These are phyloP conservation scores for Microascus cirrosus DNA, from an alignment of 2,329 filamentous ascomycete genomes.

Conservation along the genomic window DNA sequence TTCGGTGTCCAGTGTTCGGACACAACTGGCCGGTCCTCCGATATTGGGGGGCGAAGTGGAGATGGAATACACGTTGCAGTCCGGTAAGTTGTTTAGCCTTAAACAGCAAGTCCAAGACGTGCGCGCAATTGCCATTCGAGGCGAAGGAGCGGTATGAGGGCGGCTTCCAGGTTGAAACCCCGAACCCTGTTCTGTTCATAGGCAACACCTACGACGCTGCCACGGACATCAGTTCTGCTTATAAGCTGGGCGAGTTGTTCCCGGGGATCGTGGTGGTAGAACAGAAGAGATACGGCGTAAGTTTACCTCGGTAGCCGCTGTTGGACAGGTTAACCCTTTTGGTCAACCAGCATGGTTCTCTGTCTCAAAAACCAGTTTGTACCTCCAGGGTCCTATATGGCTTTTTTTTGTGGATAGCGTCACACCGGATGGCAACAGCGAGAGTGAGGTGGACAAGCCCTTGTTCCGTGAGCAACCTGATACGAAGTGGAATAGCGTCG, in stretches of 20 bases:
- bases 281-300: slow-evolving; percentile 39
- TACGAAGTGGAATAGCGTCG: too few relatives aligned
- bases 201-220: slow-evolving; percentile 33
- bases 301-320: slow-evolving; percentile 7
- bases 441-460: not conserved
- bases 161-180: slow-evolving; percentile 22
- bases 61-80: slow-evolving; percentile 1
- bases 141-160: slow-evolving; percentile 9
- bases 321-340: not conserved
- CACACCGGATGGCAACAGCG: not conserved
- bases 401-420: not conserved
- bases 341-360: not conserved
- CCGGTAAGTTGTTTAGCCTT: slow-evolving; percentile 17
- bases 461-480: not conserved
- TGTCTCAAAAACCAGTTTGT: not conserved
- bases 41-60: not conserved
- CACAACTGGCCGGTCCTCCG: slow-evolving; percentile 10
- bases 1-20: slow-evolving; percentile 29
- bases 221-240: slow-evolving; percentile 34
- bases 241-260: slow-evolving; percentile 30
- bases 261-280: slow-evolving; percentile 31
- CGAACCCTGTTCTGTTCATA: slow-evolving; percentile 31
- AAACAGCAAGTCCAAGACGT: slow-evolving; percentile 10
- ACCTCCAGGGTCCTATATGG: not conserved
- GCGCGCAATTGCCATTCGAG: slow-evolving; percentile 26